Conservation (phyloP, 1,284 basidiomycete species). For the Tilletia setariae region DNA sequence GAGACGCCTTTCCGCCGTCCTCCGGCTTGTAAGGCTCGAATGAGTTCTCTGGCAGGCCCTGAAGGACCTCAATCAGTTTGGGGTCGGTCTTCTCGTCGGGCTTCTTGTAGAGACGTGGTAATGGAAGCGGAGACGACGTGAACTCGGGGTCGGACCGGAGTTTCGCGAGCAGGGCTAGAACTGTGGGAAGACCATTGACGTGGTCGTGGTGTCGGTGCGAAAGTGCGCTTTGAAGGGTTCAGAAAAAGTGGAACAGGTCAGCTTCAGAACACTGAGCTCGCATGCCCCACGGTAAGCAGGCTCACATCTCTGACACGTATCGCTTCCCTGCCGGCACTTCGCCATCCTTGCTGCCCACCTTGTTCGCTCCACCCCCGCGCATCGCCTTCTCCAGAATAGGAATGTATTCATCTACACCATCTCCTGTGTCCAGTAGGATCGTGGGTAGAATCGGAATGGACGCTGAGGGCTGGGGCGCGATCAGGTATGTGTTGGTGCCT, state of each 20-base stretch:
- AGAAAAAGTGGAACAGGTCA: background rate
- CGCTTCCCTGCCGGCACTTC: conserved; percentile 21
- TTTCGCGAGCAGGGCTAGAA: conserved; percentile 67
- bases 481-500: conserved; percentile 88
- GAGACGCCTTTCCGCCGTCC: conserved; percentile 17
- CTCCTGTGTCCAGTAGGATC: conserved; percentile 83
- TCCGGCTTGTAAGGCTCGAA: conserved; percentile 61
- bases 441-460: conserved; percentile 58
- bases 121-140: conserved; percentile 33
- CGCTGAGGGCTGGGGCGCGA: conserved; percentile 59
- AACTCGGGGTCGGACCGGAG: conserved; percentile 30
- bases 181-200: conserved; percentile 69
- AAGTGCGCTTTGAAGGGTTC: conserved; percentile 76
- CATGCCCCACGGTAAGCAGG: background rate
- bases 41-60: conserved; percentile 73
- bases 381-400: conserved; percentile 62
- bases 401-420: conserved; percentile 70
- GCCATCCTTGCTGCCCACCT: conserved; percentile 28
- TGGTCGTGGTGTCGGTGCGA: conserved; percentile 91
- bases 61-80: conserved; percentile 80
- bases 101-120: conserved; percentile 58
- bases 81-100: conserved; percentile 56
- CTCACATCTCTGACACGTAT: conserved; percentile 38
- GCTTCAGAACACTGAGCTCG: background rate
- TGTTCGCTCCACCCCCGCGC: conserved; percentile 57